Evolutionary conservation across 176 grass and related monocot species (phyloP), one percentile per base, ranked within the genome.

Genomic region (Avena eriantha): DNA sequence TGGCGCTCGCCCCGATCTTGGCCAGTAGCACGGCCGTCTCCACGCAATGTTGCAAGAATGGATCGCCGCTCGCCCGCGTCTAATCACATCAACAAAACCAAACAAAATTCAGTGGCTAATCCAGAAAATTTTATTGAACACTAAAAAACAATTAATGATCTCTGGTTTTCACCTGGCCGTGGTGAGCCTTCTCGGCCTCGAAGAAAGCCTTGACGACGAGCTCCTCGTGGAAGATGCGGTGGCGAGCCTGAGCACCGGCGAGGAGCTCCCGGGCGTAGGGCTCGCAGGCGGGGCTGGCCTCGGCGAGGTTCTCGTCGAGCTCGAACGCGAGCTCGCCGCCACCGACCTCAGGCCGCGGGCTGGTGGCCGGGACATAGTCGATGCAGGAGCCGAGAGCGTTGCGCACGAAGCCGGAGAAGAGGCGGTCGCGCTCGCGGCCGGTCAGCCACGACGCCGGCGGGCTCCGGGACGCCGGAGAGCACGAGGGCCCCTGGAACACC

Each of bases 221-320:
- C 85, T 96, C 97, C 75, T 99, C 97, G 21, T 87, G 79, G 88
- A 99, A 99, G 92, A 99, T 96, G 74, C 81, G 88, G 78, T 99
- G 92, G 79, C 89, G 86, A 35, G 92, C 85, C 83, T 94, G 94
- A n/a, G 94, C 97, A 33, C 82, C 36, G n/a, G 76, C 79, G 36
- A 99, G 92, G 67, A 99, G 86, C 69, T 96, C 86, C 13, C 60
- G 87, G 18, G 93, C 92, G 68, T 87, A 93, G 3, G 87, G 89
- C 70, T 93, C 93, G 41, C 85, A 92, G 35, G 84, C 83, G 5
- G 93, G 87, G 70, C 83, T 73, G 63, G 81, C 77, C 80, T 81
- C 91, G 13, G 67, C 35, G 58, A 78, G 76, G 43, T 83, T 85
- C 77, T 90, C 91, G 43, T 98, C 93, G 47, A 93, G 91, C 69